phyloP scores from a whole-genome alignment of 768 basidiomycete genomes.

The Tulasnella sp. region DNA sequence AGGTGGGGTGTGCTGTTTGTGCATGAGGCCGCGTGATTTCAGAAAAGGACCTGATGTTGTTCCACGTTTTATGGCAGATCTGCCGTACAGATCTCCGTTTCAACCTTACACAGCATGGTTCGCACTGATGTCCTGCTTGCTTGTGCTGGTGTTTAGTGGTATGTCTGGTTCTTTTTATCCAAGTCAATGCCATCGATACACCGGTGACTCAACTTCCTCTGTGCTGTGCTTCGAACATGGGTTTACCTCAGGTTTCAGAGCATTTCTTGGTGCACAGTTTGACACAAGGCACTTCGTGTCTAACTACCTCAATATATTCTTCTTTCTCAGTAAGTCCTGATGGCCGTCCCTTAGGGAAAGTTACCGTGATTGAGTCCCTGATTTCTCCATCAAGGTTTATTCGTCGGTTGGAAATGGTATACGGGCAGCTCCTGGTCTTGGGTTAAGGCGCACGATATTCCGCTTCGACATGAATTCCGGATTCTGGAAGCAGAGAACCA shows the following conservation, averaged over 20 bases:
- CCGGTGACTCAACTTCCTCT: background rate
- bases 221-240: too few species aligned
- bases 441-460: too few species aligned
- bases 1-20: background rate
- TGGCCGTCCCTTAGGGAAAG: too few species aligned
- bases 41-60: background rate
- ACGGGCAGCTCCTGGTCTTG: too few species aligned
- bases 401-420: too few species aligned
- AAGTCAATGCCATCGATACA: background rate
- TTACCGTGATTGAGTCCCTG: too few species aligned
- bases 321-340: background rate
- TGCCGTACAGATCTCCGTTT: conserved; percentile 12
- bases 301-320: background rate
- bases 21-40: background rate
- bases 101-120: conserved; percentile 15
- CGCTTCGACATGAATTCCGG: too few species aligned
- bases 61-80: conserved; percentile 1
- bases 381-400: too few species aligned
- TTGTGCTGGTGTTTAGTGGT: conserved; percentile 12
- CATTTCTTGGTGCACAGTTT: background rate
- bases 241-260: background rate
- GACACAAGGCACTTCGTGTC: background rate
- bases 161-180: background rate
- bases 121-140: conserved; percentile 4
- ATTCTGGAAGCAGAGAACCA: too few species aligned